phyloP scores from a whole-genome alignment of 2,329 filamentous ascomycete genomes.

The Amauroascus verrucosus region DNA sequence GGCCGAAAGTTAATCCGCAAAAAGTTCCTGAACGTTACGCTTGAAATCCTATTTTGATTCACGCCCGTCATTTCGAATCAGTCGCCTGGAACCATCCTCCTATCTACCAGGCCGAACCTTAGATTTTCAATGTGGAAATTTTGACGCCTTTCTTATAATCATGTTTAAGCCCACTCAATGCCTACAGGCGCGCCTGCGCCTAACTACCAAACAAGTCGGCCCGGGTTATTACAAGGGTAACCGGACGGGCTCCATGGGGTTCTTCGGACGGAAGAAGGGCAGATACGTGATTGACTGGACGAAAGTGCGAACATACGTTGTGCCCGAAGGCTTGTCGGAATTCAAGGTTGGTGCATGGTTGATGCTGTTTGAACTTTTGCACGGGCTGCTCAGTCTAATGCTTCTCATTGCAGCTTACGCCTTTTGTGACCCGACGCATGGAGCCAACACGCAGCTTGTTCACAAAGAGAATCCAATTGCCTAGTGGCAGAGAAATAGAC shows the following conservation, averaged over 20 bases:
- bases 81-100: neutral
- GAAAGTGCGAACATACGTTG: conserved; percentile 85
- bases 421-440: conserved; percentile 38
- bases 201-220: conserved; percentile 88
- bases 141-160: conserved; percentile 12
- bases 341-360: conserved; percentile 53
- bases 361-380: neutral
- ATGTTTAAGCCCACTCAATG: conserved; percentile 38
- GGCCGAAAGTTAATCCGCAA: conserved; percentile 4
- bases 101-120: neutral
- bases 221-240: conserved; percentile 98
- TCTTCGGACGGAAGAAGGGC: conserved; percentile 49
- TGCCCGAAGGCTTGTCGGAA: conserved; percentile 56
- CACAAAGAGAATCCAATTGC: conserved; percentile 24
- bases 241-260: conserved; percentile 76
- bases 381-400: conserved; percentile 12
- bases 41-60: neutral
- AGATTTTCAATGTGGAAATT: neutral
- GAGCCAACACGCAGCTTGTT: conserved; percentile 28
- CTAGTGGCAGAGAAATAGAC: conserved; percentile 8
- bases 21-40: neutral
- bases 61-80: neutral
- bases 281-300: conserved; percentile 68
- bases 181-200: conserved; percentile 61
- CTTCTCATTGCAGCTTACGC: conserved; percentile 29